Percentiles rank a stretch among this genome's conserved stretches.
Conservation (phyloP, 139 green algal species). For the Edaphochlamys debaryana region DNA sequence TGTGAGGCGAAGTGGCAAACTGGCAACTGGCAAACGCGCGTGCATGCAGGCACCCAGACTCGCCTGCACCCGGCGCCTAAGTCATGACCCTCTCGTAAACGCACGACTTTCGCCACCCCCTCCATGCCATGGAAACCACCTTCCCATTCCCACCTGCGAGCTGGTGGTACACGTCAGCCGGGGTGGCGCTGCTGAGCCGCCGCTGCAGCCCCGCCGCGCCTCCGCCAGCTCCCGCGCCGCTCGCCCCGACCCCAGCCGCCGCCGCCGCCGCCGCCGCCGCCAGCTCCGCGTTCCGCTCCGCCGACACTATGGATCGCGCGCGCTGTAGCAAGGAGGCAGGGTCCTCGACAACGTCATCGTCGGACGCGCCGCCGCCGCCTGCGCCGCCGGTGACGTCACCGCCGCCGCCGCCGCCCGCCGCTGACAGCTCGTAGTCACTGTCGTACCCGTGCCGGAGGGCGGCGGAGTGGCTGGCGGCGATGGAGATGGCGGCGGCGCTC, state of each 20-base stretch:
- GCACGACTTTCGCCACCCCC: neutral
- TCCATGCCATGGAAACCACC: too few relatives aligned
- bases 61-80: neutral
- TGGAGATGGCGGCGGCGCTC: too few relatives aligned
- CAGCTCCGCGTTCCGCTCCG: neutral
- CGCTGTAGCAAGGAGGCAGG: conserved; percentile 27
- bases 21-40: neutral
- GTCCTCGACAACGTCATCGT: neutral
- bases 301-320: conserved; percentile 15
- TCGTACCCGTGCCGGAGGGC: neutral
- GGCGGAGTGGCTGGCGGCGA: too few relatives aligned
- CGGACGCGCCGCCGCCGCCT: neutral
- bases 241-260: too few relatives aligned
- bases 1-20: neutral
- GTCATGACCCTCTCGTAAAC: neutral
- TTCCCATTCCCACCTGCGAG: conserved; percentile 20
- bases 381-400: neutral
- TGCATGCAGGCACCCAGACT: neutral
- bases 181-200: neutral
- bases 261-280: neutral
- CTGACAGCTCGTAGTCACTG: neutral
- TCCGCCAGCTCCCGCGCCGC: too few relatives aligned
- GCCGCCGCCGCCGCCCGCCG: neutral
- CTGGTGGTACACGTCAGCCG: conserved; percentile 33
- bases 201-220: too few relatives aligned